A percentile compares a stretch with the other conserved stretches of the same genome.
Evolutionary conservation across 371 early-diverging fungal genomes (phyloP).

Genomic region (Actinomortierella wolfii): DNA sequence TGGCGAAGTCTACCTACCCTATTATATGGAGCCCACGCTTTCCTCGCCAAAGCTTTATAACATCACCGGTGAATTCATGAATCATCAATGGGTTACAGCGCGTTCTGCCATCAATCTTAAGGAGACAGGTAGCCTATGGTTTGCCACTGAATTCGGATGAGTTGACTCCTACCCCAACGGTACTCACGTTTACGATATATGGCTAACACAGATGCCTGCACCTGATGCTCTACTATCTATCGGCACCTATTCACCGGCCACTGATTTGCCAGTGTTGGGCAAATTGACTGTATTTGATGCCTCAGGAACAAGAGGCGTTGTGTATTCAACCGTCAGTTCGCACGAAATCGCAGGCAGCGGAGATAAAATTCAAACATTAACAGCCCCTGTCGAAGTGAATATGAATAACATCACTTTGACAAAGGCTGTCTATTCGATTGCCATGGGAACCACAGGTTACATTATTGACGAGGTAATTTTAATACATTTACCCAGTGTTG

Average conservation of each 20-base stretch:
- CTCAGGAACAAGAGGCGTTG: slow-evolving; percentile 4
- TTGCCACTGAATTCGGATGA: slow-evolving; percentile 16
- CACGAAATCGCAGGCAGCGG: too few species aligned
- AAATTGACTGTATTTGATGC: slow-evolving; percentile 27
- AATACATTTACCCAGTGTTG: too few species aligned
- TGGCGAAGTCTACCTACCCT: slow-evolving; percentile 9
- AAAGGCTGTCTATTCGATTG: slow-evolving; percentile 18
- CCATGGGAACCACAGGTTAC: slow-evolving; percentile 24
- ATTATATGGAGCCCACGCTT: slow-evolving; percentile 1
- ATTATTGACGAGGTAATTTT: slow-evolving; percentile 28
- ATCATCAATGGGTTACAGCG: slow-evolving; percentile 15
- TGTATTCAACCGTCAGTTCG: slow-evolving; percentile 17
- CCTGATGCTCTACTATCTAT: slow-evolving; percentile 9
- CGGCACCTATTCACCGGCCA: slow-evolving; percentile 19
- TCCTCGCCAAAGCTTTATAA: slow-evolving; percentile 18
- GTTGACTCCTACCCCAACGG: slow-evolving; percentile 1
- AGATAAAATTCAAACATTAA: slow-evolving; percentile 7
- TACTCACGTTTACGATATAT: slow-evolving; percentile 1
- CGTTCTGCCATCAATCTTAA: slow-evolving; percentile 6
- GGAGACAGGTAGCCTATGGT: slow-evolving; percentile 20
- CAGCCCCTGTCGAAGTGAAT: slow-evolving; percentile 20
- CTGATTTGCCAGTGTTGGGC: slow-evolving; percentile 29
- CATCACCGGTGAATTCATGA: slow-evolving; percentile 13
- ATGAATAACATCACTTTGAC: slow-evolving; percentile 24
- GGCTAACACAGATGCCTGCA: slow-evolving; percentile 15